Percentiles rank a stretch among this genome's conserved stretches.
Evolutionary conservation across 129 eudicot genomes (phyloP).

Genomic region (Cynara cardunculus): DNA sequence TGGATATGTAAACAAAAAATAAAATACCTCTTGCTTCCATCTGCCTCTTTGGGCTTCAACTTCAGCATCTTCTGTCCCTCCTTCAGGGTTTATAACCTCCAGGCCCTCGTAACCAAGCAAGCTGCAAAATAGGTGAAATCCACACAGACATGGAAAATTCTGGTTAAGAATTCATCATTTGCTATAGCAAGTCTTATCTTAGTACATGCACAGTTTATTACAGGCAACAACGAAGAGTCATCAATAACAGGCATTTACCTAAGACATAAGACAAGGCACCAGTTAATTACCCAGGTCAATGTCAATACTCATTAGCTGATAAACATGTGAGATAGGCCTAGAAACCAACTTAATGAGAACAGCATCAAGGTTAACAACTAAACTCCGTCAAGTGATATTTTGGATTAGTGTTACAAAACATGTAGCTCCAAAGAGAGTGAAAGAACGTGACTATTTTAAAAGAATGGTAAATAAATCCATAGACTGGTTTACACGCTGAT

Average conservation of each 20-base stretch:
- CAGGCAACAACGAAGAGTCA: not conserved
- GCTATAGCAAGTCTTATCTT: not conserved
- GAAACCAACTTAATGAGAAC: not conserved
- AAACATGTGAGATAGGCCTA: not conserved
- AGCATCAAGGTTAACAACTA: not conserved
- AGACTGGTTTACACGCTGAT: not conserved
- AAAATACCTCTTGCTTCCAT: slow-evolving; percentile 77
- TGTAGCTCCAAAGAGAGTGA: not conserved
- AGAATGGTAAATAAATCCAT: not conserved
- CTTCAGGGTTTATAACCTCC: slow-evolving; percentile 87
- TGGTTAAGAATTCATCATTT: not conserved
- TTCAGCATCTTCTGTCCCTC: slow-evolving; percentile 84
- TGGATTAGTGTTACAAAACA: not conserved
- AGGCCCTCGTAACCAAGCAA: slow-evolving; percentile 76
- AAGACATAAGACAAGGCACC: too few relatives aligned
- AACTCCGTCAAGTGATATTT: not conserved
- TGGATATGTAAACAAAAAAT: not conserved
- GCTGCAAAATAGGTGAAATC: slow-evolving; percentile 20
- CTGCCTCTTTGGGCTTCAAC: slow-evolving; percentile 86
- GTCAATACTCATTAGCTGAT: too few relatives aligned
- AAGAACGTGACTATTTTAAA: not conserved
- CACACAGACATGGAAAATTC: not conserved
- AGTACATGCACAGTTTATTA: not conserved
- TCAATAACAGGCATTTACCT: too few relatives aligned
- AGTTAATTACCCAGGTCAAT: too few relatives aligned